Evolutionary conservation across 2,329 filamentous ascomycete species (phyloP), one percentile per base, ranked within the genome.

Genomic region (Aspergillus eucalypticola): DNA sequence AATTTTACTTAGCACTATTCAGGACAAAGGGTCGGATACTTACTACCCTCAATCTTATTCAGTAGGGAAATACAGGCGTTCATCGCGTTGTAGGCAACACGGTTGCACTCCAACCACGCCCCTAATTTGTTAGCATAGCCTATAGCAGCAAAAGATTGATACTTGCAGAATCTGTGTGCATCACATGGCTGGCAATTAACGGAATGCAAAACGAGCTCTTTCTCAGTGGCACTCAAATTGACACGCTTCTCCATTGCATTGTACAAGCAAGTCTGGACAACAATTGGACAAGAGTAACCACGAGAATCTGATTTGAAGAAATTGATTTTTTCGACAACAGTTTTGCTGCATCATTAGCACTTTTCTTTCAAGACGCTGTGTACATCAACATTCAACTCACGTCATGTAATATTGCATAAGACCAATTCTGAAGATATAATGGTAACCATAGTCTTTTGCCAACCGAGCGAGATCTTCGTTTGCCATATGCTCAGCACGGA

Each of bases 161-260:
- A 69, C 69, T 63, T 64, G 72, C 69, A 71, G 59, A 72, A 69
- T 23, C 55, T 38, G 39, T 65, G 49, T 8, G 68, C 66, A 58
- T 71, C 69, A 19, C 63, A 41, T 13, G 64, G 60, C 29, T 59
- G 57, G 25, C 64, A 67, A 32, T 60, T 46, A 11, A 60, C 66
- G 15, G 53, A 46, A 15, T 54, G 52, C 29, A 72, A 57, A 11
- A 71, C 15, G 13, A 67, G 35, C 29, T 49, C 53, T 39, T 67
- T 66, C 49, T 72, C 69, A 7, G 58, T 60, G 46, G 49, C 46
- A 46, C 60, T 69, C 17, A 71, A 53, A 44, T 58, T 62, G 21
- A 66, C 60, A 32, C 50, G 35, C 21, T 54, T 55, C 50, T 69
- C 68, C 49, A 71, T 64, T 10, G 64, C 66, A 25, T 69, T 64